Conservation (phyloP, 345 rosid species). For the Mercurialis annua region DNA sequence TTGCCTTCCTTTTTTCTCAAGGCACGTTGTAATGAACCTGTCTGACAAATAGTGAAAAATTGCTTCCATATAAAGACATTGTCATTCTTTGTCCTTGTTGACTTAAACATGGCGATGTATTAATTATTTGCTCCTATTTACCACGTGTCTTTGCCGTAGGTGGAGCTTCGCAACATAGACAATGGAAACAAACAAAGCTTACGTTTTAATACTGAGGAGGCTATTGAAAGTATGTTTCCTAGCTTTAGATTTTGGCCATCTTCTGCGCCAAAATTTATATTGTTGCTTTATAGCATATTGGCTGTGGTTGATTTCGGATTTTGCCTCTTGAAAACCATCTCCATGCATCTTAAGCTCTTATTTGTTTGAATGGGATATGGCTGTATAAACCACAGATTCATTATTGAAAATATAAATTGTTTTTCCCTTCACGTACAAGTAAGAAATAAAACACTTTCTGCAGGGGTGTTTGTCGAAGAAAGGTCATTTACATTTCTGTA, state of each 20-base stretch:
- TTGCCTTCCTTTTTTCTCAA: not conserved
- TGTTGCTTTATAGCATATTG: not conserved
- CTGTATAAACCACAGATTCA: no score
- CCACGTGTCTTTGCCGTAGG: constrained; percentile 27
- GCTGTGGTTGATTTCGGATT: not conserved
- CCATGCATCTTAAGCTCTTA: not conserved
- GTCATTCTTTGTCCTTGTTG: not conserved
- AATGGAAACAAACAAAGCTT: constrained; percentile 73
- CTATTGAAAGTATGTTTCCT: constrained; percentile 68
- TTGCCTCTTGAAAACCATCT: not conserved
- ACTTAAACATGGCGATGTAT: not conserved
- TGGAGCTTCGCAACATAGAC: constrained; percentile 94
- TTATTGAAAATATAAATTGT: no score
- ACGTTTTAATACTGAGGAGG: constrained; percentile 82
- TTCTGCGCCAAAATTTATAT: not conserved
- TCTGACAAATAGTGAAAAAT: not conserved
- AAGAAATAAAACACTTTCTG: constrained; percentile 14
- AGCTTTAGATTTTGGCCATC: not conserved
- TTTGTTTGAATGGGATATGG: not conserved
- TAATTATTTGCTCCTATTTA: not conserved
- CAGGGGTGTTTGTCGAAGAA: constrained; percentile 87
- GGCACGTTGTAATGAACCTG: not conserved
- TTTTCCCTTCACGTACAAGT: constrained; percentile 1
- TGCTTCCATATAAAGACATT: not conserved
- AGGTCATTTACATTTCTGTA: constrained; percentile 75